Conservation (phyloP, 2,329 filamentous ascomycete species). For the Ampelomyces quisqualis region DNA sequence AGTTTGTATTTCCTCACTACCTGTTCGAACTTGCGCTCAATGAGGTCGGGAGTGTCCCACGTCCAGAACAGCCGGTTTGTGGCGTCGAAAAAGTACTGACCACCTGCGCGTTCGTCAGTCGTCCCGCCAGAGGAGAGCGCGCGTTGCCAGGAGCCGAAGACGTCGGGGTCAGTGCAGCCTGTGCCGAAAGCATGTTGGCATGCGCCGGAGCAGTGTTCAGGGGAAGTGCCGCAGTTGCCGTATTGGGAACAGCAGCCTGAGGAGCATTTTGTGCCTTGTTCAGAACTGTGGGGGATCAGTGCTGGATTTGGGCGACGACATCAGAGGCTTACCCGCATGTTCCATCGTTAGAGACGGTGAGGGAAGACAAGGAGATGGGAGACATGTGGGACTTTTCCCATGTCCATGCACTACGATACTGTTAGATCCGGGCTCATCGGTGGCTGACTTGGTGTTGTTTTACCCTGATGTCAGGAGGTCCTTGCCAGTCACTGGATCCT, state of each 20-base stretch:
- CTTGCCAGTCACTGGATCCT: conserved; percentile 59
- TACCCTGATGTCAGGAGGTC: conserved; percentile 60
- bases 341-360: conserved; percentile 27
- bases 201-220: conserved; percentile 34
- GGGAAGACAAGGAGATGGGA: conserved; percentile 13
- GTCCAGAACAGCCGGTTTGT: conserved; percentile 67
- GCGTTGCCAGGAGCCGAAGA: conserved; percentile 58
- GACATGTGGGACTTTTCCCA: conserved; percentile 35
- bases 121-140: conserved; percentile 56
- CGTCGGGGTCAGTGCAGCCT: conserved; percentile 52
- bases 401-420: conserved; percentile 55
- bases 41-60: conserved; percentile 65
- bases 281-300: conserved; percentile 5
- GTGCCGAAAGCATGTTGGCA: conserved; percentile 38
- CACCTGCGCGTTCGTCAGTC: conserved; percentile 61
- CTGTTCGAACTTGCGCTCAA: conserved; percentile 61
- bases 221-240: conserved; percentile 34
- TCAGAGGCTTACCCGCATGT: conserved; percentile 33
- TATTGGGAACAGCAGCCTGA: conserved; percentile 37
- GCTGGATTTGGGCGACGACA: neutral
- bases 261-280: conserved; percentile 29
- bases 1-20: conserved; percentile 59
- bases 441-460: no score
- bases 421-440: no score
- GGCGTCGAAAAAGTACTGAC: conserved; percentile 68